Conservation (phyloP, 257 asterid species). For the Penstemon newberryi region DNA sequence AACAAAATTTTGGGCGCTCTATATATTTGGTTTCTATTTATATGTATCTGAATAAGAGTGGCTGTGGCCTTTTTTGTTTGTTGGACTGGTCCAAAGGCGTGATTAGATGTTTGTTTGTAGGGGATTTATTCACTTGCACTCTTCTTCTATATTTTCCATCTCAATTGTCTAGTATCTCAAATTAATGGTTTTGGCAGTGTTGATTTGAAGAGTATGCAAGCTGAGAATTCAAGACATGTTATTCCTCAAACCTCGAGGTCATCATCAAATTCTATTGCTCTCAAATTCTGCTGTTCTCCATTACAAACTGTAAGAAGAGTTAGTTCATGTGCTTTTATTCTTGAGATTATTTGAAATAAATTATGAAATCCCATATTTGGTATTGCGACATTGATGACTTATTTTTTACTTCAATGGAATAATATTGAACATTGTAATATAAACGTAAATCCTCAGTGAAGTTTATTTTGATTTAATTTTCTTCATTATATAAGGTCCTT, state of each 20-base stretch:
- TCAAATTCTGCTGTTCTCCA: conserved; percentile 61
- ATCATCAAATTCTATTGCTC: conserved; percentile 77
- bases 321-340: conserved; percentile 18
- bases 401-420: background rate
- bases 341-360: conserved; percentile 4
- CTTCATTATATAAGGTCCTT: conserved; percentile 16
- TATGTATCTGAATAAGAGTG: background rate
- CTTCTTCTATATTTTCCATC: conserved; percentile 31
- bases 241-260: conserved; percentile 79
- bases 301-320: conserved; percentile 53
- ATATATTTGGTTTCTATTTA: background rate
- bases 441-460: background rate
- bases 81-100: background rate
- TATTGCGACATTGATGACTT: background rate
- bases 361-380: background rate
- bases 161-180: conserved; percentile 45
- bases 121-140: conserved; percentile 27
- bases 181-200: conserved; percentile 73
- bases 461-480: conserved; percentile 9
- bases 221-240: conserved; percentile 63
- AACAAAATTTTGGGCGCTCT: background rate
- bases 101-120: conserved; percentile 20
- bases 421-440: background rate
- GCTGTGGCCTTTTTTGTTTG: conserved; percentile 6
- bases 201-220: conserved; percentile 91